These are phyloP conservation scores for Calonectria pteridis DNA, from an alignment of 2,329 filamentous ascomycete genomes.

Conservation along the genomic window DNA sequence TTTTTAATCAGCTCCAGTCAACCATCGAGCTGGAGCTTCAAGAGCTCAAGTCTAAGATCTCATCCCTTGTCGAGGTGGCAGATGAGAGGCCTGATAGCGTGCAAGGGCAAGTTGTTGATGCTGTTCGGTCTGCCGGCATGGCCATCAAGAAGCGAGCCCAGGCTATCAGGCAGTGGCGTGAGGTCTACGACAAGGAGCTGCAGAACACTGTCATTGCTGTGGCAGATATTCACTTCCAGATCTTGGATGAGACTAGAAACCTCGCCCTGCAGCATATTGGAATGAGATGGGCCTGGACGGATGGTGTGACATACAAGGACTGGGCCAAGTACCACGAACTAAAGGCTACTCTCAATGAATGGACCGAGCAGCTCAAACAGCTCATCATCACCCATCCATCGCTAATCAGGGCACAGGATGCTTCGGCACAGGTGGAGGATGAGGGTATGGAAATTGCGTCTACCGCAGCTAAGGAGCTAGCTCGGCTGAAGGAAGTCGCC, in stretches of 20 bases:
- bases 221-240: conserved; percentile 83
- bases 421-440: conserved; percentile 78
- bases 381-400: conserved; percentile 81
- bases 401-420: conserved; percentile 75
- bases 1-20: conserved; percentile 77
- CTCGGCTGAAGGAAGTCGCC: conserved; percentile 84
- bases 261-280: conserved; percentile 91
- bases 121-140: conserved; percentile 76
- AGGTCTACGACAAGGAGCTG: conserved; percentile 77
- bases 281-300: conserved; percentile 95
- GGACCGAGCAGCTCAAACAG: conserved; percentile 84
- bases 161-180: conserved; percentile 81
- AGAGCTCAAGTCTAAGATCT: conserved; percentile 76
- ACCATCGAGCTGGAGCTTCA: conserved; percentile 74
- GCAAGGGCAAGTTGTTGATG: conserved; percentile 58
- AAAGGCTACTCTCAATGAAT: conserved; percentile 84
- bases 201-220: conserved; percentile 76
- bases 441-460: conserved; percentile 85
- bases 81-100: conserved; percentile 56
- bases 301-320: conserved; percentile 95
- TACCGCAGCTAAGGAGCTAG: conserved; percentile 82
- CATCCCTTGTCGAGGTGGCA: conserved; percentile 69
- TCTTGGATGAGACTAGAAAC: conserved; percentile 85
- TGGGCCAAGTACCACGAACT: conserved; percentile 96
- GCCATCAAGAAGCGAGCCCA: conserved; percentile 83